These are phyloP conservation scores for Metahyphopichia silvanorum DNA, from an alignment of 805 yeast genomes.

Conservation along the genomic window DNA sequence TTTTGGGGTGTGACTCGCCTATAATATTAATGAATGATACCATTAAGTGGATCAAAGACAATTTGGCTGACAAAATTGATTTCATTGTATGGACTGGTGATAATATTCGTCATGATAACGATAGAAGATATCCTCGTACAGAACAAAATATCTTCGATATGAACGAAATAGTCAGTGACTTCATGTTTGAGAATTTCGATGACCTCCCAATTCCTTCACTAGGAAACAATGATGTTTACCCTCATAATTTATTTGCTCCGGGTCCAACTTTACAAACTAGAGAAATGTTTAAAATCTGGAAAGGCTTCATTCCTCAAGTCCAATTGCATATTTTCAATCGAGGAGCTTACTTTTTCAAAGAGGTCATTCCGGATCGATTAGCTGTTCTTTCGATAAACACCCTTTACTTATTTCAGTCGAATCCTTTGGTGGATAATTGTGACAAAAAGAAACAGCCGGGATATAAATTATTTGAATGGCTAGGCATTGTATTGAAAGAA, in stretches of 20 bases:
- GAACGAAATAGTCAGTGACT: slow-evolving; percentile 55
- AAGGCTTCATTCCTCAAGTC: slow-evolving; percentile 67
- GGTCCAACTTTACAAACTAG: slow-evolving; percentile 90
- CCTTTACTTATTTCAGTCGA: slow-evolving; percentile 66
- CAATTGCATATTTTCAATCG: slow-evolving; percentile 72
- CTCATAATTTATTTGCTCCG: slow-evolving; percentile 79
- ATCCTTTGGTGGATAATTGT: slow-evolving; percentile 82
- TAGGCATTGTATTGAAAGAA: slow-evolving; percentile 71
- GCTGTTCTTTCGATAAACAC: slow-evolving; percentile 82
- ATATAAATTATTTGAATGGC: slow-evolving; percentile 70
- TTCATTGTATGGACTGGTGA: slow-evolving; percentile 92
- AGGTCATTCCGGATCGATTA: slow-evolving; percentile 74
- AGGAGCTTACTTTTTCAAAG: slow-evolving; percentile 72
- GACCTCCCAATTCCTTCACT: slow-evolving; percentile 61
- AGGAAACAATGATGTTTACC: slow-evolving; percentile 88
- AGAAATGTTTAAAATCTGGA: slow-evolving; percentile 73
- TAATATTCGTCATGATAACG: slow-evolving; percentile 81
- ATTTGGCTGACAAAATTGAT: slow-evolving; percentile 73
- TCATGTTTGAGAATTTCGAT: slow-evolving; percentile 52
- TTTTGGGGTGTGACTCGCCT: slow-evolving; percentile 78
- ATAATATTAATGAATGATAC: slow-evolving; percentile 58
- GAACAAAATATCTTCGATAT: slow-evolving; percentile 67
- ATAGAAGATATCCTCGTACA: slow-evolving; percentile 68
- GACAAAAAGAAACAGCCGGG: slow-evolving; percentile 75
- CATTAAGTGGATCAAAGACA: slow-evolving; percentile 60